Evolutionary conservation across 2,329 filamentous ascomycete species (phyloP), one percentile per base, ranked within the genome.

Genomic region (Arthrobotrys musiformis): DNA sequence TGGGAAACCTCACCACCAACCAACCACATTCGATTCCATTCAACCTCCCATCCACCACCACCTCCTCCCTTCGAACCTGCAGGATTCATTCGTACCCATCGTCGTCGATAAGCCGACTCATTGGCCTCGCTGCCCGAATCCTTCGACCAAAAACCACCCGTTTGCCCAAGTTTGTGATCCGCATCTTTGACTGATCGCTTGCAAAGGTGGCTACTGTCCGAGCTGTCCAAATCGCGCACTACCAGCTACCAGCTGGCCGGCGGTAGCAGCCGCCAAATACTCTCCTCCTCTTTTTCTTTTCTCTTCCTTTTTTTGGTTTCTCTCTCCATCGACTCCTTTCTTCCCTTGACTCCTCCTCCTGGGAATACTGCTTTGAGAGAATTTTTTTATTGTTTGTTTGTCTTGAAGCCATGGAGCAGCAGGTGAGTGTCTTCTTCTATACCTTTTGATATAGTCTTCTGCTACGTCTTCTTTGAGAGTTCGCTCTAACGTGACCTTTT

Each of bases 171-270:
- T 54, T 33, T 50, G 52, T 19, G n/a, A 37, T 48, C 37, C 35
- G 63, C 42, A 15, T 52, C n/a, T 46, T 37, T 68, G 48, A 56
- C 72, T 48, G 56, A 56, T 76, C 46, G 46, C 48, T 77, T 70
- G 66, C 60, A 77, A 70, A 70, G 61, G 73, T 77, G 73, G 73
- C 73, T 70, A 60, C 70, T 58, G 63, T 58, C 68, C 56, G 42
- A 66, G 64, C 66, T 70, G 66, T 52, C 60, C 73, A 77, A 66
- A 70, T 70, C 73, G 73, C 66, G 56, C 73, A n/a, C n/a, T n/a
- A n/a, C n/a, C n/a, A 70, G 24, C 66, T 70, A 52, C 73, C 62
- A 61, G 66, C 73, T 77, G 60, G 73, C 64, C 33, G 73, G 73
- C 73, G 73, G 73, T 77, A 77, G 73, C 66, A 61, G 50, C 73